Conservation (phyloP, 1,139 yeast species). For the Maudiozyma humilis region DNA sequence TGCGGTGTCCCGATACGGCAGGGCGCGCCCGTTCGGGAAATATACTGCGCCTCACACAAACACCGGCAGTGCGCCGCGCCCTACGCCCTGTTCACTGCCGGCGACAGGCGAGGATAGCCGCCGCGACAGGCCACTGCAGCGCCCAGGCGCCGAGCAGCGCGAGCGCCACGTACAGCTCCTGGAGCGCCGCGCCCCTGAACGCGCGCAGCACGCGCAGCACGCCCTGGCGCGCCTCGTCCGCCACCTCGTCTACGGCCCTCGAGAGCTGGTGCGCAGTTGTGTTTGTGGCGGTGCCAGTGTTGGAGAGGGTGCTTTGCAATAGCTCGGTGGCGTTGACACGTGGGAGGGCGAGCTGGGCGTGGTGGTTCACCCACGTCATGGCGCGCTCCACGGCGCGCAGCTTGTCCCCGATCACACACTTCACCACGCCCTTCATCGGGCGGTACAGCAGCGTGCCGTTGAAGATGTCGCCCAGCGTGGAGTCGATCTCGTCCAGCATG, state of each 20-base stretch:
- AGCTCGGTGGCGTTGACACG: constrained; percentile 34
- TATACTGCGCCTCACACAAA: neutral
- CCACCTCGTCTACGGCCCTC: constrained; percentile 16
- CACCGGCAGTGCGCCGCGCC: too few species aligned
- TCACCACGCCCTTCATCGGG: constrained; percentile 59
- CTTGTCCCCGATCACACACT: constrained; percentile 74
- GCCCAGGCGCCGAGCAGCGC: constrained; percentile 43
- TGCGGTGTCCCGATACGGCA: too few species aligned
- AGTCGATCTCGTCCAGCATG: constrained; percentile 46
- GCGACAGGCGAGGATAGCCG: constrained; percentile 4
- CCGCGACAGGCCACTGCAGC: constrained; percentile 37
- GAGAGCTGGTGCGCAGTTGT: neutral
- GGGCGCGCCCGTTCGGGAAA: too few species aligned
- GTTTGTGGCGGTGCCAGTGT: neutral
- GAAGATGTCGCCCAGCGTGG: constrained; percentile 50
- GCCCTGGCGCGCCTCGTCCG: constrained; percentile 26
- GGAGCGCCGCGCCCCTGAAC: constrained; percentile 34
- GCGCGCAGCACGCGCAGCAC: constrained; percentile 26
- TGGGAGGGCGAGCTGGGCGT: constrained; percentile 57
- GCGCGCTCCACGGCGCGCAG: constrained; percentile 59
- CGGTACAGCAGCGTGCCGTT: constrained; percentile 56
- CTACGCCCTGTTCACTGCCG: too few species aligned
- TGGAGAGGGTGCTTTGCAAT: neutral
- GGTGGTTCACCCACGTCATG: constrained; percentile 65
- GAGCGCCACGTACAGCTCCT: constrained; percentile 42